Evolutionary conservation across 306 rosid genomes (phyloP).

Genomic region (Alnus rubra): DNA sequence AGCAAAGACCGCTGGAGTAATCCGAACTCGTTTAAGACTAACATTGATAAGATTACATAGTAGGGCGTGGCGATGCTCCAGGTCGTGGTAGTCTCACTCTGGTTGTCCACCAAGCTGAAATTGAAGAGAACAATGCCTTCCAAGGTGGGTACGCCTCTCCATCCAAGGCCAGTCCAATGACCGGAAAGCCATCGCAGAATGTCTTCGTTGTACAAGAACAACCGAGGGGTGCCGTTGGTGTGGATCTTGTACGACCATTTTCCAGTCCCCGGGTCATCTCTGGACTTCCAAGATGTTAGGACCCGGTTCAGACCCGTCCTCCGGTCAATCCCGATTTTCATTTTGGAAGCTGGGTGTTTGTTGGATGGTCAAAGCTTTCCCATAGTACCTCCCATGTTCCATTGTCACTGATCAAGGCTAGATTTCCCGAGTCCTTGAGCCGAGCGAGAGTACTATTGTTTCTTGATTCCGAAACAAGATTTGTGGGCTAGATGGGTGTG

Average conservation of each 20-base stretch:
- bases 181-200: slow-evolving; percentile 27
- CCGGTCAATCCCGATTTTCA: slow-evolving; percentile 28
- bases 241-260: background rate
- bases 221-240: background rate
- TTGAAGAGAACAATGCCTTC: background rate
- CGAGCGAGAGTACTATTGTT: background rate
- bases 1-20: background rate
- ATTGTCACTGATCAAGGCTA: slow-evolving; percentile 1
- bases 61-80: background rate
- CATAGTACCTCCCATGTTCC: slow-evolving; percentile 1
- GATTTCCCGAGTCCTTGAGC: slow-evolving; percentile 32
- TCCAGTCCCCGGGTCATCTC: slow-evolving; percentile 5
- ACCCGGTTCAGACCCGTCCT: slow-evolving; percentile 11
- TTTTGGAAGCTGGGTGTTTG: background rate
- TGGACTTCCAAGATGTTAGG: slow-evolving; percentile 34
- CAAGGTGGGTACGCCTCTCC: background rate
- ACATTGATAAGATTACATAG: background rate
- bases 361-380: slow-evolving; percentile 40
- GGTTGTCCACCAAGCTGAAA: background rate
- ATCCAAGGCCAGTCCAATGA: slow-evolving; percentile 38
- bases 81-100: background rate
- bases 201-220: background rate
- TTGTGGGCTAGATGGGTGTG: slow-evolving; percentile 19
- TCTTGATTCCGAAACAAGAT: background rate
- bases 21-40: background rate